Base-by-base conservation (phyloP, 805 yeast species). In the Limtongia smithiae region DNA sequence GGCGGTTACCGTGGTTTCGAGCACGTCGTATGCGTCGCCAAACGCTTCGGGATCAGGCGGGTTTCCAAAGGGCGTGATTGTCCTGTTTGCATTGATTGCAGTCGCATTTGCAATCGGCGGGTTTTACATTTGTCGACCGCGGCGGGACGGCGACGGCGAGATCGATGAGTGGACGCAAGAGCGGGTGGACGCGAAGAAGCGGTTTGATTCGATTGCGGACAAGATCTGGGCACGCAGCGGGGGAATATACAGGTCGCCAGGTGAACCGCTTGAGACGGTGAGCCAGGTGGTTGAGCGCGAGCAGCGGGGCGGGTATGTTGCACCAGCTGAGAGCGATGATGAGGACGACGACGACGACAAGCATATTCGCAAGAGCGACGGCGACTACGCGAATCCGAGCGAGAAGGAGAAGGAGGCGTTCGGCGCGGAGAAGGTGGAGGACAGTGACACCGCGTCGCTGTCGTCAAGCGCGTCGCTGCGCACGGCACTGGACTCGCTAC, bases 51-150 rank as follows among this genome's bases (percentile, higher is more conserved):
- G 51, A 4, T 5, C 41, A 6, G 17, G 15, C 34, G 37, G 39
- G 15, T 38, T 51, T 11, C 39, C 50, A n/a, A 35, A 44, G 17
- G 45, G 54, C 3, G 14, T 37, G n/a, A 51, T 53, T 6, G 42
- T 53, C 28, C 36, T 50, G 12, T 53, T 53, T 27, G 55, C 55
- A 12, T 32, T 50, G 12, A 28, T 53, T 6, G 39, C 31, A 5
- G 28, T 46, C 27, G 30, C 35, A 9, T 38, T 52, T 17, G 32
- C 50, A 2, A 33, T 35, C 8, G 49, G 50, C 18, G 54, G 55
- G 22, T 41, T 31, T 17, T 41, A 32, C 28, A 30, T 52, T 9
- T 27, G 44, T 4, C 39, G 37, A 11, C n/a, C n/a, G n/a, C 27
- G 21, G n/a, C 41, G 44, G 6, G 35, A 32, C 20, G 32, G 43